Percentiles rank a stretch among this genome's conserved stretches.
Conservation (phyloP, 2,329 filamentous ascomycete genomes). For the Sporothrix protearum region DNA sequence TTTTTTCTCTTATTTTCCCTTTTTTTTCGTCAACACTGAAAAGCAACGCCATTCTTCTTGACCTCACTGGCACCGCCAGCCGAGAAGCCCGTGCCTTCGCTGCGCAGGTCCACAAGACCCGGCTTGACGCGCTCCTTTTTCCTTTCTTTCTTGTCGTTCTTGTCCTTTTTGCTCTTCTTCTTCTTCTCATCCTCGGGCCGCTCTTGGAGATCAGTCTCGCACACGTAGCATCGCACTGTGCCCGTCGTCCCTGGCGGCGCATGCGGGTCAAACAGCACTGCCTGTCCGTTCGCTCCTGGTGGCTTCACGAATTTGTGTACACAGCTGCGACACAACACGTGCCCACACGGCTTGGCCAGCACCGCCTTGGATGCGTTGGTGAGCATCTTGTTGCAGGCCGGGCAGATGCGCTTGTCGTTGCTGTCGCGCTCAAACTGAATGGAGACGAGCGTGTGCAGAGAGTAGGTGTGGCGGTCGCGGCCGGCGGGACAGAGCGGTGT, state of each 20-base stretch:
- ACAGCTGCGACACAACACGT: conserved; percentile 84
- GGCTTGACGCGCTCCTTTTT: conserved; percentile 57
- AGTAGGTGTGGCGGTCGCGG: conserved; percentile 54
- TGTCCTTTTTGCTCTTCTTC: conserved; percentile 42
- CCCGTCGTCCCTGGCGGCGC: conserved; percentile 45
- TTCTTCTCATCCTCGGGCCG: conserved; percentile 36
- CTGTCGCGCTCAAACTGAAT: conserved; percentile 62
- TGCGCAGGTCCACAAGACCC: conserved; percentile 74
- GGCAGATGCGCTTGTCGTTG: conserved; percentile 57
- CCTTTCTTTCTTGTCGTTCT: conserved; percentile 39
- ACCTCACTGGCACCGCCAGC: conserved; percentile 80
- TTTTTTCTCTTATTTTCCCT: background rate
- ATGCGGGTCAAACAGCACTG: conserved; percentile 51
- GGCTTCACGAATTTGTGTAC: conserved; percentile 77
- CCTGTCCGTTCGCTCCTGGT: conserved; percentile 29
- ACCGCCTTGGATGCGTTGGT: conserved; percentile 79
- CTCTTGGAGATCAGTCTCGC: conserved; percentile 70
- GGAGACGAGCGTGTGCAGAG: conserved; percentile 71
- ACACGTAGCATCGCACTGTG: conserved; percentile 74
- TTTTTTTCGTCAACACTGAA: conserved; percentile 26
- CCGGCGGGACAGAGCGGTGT: conserved; percentile 20
- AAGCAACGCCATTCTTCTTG: conserved; percentile 64
- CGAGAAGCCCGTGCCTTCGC: conserved; percentile 90
- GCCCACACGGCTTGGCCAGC: conserved; percentile 82
- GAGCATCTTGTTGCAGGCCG: conserved; percentile 77